These are phyloP conservation scores for Cyathus olla DNA, from an alignment of 1,284 basidiomycete species.

Conservation along the genomic window DNA sequence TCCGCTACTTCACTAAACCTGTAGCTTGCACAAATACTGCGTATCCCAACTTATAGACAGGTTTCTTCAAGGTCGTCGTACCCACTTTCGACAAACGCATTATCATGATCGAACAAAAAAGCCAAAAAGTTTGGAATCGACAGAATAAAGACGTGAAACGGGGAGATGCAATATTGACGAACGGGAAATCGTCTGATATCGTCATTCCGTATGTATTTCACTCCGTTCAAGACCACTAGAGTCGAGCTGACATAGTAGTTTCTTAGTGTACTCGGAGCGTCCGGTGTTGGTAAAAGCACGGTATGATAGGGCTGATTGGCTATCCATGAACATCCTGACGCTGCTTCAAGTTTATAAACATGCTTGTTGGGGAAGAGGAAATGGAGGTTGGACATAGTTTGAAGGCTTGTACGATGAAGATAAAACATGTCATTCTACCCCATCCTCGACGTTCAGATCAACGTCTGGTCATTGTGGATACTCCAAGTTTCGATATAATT, in stretches of 20 bases:
- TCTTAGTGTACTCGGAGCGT: not conserved
- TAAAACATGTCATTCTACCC: slow-evolving; percentile 6
- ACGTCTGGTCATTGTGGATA: slow-evolving; percentile 30
- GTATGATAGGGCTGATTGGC: not conserved
- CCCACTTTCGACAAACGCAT: too few species aligned
- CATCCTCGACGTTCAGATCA: not conserved
- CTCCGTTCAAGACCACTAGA: not conserved
- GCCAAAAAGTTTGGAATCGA: too few species aligned
- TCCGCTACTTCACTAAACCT: too few species aligned
- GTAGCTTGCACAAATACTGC: too few species aligned
- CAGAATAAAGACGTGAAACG: too few species aligned
- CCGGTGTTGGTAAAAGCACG: slow-evolving; percentile 1
- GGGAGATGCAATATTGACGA: too few species aligned
- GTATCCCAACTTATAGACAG: too few species aligned
- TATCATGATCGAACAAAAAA: too few species aligned
- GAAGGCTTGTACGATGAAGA: slow-evolving; percentile 8
- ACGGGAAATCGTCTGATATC: not conserved
- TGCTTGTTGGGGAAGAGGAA: not conserved
- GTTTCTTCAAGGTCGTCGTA: too few species aligned
- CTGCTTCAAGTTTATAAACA: slow-evolving; percentile 2
- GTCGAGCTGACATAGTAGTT: too few species aligned
- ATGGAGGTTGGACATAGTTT: slow-evolving; percentile 4
- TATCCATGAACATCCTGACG: not conserved
- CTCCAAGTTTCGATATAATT: slow-evolving; percentile 33
- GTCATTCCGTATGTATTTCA: slow-evolving; percentile 56